A percentile compares a stretch with the other conserved stretches of the same genome.
phyloP scores from a whole-genome alignment of 257 asterid genomes.

The Apocynum venetum region DNA sequence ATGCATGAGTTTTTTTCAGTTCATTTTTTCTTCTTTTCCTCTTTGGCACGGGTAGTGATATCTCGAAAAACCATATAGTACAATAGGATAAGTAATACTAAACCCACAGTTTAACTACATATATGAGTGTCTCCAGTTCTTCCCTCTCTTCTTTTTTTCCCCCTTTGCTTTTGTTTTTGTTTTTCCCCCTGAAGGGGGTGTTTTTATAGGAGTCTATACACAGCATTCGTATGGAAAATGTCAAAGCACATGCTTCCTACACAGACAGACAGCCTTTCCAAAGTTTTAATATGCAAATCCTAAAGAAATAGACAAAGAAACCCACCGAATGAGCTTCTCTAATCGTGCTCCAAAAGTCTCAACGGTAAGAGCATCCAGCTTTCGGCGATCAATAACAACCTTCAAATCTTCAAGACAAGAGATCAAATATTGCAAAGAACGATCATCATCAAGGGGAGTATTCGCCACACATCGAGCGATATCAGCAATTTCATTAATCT shows the following conservation, averaged over 20 bases:
- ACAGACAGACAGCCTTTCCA: neutral
- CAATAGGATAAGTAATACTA: neutral
- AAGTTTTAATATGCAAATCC: neutral
- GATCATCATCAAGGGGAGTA: constrained; percentile 87
- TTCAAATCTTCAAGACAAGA: constrained; percentile 97
- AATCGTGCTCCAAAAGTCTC: constrained; percentile 99
- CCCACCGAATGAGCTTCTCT: constrained; percentile 87
- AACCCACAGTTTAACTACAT: neutral
- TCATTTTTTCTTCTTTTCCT: neutral
- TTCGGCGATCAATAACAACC: constrained; percentile 76
- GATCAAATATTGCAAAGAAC: constrained; percentile 70
- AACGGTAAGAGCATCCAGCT: constrained; percentile 87
- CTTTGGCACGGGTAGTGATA: neutral
- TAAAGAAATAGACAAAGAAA: constrained; percentile 10
- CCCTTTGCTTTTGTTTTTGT: too few relatives aligned
- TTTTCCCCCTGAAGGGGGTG: neutral
- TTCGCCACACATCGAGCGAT: constrained; percentile 93
- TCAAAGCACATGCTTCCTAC: neutral
- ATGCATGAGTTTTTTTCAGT: neutral
- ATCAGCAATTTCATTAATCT: constrained; percentile 98
- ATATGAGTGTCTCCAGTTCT: neutral
- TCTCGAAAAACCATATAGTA: neutral
- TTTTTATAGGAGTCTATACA: neutral
- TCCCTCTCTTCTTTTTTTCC: neutral
- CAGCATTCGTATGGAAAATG: neutral